A percentile compares a stretch with the other conserved stretches of the same genome.
Evolutionary conservation across 2,329 filamentous ascomycete genomes (phyloP).

Genomic region (Cytospora paraplurivora): DNA sequence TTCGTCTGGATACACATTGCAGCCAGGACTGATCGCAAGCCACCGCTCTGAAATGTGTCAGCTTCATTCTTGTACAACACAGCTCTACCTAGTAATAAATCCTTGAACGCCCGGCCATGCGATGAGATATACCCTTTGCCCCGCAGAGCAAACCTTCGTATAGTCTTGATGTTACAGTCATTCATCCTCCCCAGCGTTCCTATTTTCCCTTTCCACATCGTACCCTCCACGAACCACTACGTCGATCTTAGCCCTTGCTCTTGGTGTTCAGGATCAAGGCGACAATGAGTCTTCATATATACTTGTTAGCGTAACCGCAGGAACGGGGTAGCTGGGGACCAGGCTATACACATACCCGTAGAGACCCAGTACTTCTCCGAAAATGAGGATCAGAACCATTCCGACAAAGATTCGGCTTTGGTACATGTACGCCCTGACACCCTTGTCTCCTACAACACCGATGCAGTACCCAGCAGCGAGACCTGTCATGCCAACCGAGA

Average conservation of each 20-base stretch:
- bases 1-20: not conserved
- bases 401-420: constrained; percentile 96
- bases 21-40: not conserved
- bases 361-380: constrained; percentile 93
- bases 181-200: not conserved
- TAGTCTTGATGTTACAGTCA: constrained; percentile 25
- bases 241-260: constrained; percentile 58
- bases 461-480: constrained; percentile 96
- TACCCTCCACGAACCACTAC: not conserved
- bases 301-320: constrained; percentile 27
- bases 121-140: constrained; percentile 16
- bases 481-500: constrained; percentile 90
- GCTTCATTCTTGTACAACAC: constrained; percentile 27
- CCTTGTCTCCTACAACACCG: constrained; percentile 90
- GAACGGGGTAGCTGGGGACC: not conserved
- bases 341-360: constrained; percentile 71
- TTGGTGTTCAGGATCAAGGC: constrained; percentile 92
- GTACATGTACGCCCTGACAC: constrained; percentile 93
- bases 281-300: constrained; percentile 73
- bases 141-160: constrained; percentile 10
- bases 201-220: not conserved
- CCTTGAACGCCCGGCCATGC: constrained; percentile 29
- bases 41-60: constrained; percentile 9
- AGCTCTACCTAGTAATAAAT: constrained; percentile 25
- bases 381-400: constrained; percentile 98